These are phyloP conservation scores for Cercospora janseana DNA, from an alignment of 2,329 filamentous ascomycete species.

Conservation along the genomic window DNA sequence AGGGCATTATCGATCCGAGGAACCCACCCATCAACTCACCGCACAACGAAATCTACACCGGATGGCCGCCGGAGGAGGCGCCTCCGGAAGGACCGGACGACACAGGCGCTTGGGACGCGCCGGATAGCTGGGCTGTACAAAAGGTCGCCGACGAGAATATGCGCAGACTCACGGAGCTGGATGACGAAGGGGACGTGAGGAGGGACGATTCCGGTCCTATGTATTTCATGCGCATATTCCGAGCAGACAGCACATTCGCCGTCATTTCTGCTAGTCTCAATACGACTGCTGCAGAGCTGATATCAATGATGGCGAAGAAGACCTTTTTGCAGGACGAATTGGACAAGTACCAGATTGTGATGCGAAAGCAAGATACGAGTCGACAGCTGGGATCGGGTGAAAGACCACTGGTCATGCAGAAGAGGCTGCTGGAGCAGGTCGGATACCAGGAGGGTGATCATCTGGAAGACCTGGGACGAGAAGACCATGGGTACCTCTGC, in stretches of 20 bases:
- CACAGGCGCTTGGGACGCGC: conserved; percentile 76
- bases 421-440: conserved; percentile 82
- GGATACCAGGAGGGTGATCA: conserved; percentile 84
- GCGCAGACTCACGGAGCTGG: conserved; percentile 58
- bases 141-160: conserved; percentile 65
- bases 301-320: conserved; percentile 89
- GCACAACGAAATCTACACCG: conserved; percentile 43
- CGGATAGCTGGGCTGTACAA: conserved; percentile 94
- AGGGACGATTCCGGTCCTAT: conserved; percentile 66
- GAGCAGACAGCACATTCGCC: conserved; percentile 88
- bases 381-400: conserved; percentile 76
- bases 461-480: conserved; percentile 88
- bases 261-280: conserved; percentile 83
- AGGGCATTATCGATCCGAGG: conserved; percentile 70
- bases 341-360: conserved; percentile 91
- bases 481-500: conserved; percentile 96
- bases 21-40: conserved; percentile 70
- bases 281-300: conserved; percentile 80
- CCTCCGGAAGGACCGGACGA: conserved; percentile 30
- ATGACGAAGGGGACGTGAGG: conserved; percentile 66
- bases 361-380: conserved; percentile 88
- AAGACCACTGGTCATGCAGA: conserved; percentile 86
- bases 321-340: conserved; percentile 86
- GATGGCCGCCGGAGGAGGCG: conserved; percentile 48
- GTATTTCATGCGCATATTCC: conserved; percentile 94